Evolutionary conservation across 257 asterid genomes (phyloP).

Genomic region (Solanum stenotomum): DNA sequence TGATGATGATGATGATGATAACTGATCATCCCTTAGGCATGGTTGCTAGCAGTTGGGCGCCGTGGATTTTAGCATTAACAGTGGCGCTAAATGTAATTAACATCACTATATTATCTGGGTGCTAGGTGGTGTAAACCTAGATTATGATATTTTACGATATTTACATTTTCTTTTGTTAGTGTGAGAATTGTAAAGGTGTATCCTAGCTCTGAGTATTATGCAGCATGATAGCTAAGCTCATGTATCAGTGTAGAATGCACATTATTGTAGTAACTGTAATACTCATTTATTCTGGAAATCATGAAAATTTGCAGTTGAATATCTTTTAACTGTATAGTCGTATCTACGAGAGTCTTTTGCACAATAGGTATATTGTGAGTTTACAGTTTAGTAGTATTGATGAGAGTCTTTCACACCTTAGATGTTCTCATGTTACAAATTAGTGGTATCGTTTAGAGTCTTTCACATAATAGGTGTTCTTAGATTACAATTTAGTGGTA

Average conservation of each 20-base stretch:
- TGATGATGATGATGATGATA: slow-evolving; percentile 54
- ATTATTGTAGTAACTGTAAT: background rate
- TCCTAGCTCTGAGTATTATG: background rate
- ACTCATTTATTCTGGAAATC: background rate
- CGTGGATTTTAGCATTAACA: background rate
- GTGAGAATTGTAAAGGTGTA: background rate
- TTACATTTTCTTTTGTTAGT: background rate
- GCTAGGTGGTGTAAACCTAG: background rate
- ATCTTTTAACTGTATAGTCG: background rate
- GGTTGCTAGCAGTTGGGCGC: background rate
- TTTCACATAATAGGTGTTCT: background rate
- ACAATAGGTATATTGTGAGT: background rate
- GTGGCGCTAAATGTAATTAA: background rate
- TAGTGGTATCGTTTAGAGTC: background rate
- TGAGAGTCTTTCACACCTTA: background rate
- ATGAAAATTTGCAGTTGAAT: background rate
- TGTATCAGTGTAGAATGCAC: background rate
- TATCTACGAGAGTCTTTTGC: background rate
- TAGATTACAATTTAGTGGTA: background rate
- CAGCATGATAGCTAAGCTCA: background rate
- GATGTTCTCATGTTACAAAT: background rate
- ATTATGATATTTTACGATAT: background rate
- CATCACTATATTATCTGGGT: background rate
- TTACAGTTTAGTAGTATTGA: background rate
- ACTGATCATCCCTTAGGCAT: slow-evolving; percentile 7